Base-by-base conservation (phyloP, 768 basidiomycete species). In the Boletus rubroflammeus region DNA sequence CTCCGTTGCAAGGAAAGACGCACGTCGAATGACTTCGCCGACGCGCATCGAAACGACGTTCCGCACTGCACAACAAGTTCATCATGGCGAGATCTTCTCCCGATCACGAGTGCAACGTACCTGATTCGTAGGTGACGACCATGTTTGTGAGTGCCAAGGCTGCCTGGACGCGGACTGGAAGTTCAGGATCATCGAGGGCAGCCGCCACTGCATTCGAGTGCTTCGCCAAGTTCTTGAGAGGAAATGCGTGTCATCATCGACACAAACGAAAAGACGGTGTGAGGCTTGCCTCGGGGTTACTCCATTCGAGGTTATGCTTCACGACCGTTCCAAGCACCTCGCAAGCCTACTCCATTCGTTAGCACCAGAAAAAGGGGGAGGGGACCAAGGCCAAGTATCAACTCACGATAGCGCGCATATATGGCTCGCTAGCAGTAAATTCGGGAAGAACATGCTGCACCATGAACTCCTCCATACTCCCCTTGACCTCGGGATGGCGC, bases 1-100 rank as follows among this genome's bases (percentile, higher is more conserved):
- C 28, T 48, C 13, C 21, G 35, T n/a, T 2, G 25, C 3, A 8
- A 28, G 15, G 21, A 17, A 25, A 6, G 47, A 56, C 73, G 39
- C 59, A 87, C 90, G 87, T 76, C 93, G 89, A 54, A 95, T 83
- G 67, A 95, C 89, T 68, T 93, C 90, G 46, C 85, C 90, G 38
- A 93, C 86, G 63, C 86, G 84, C 11, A 88, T 84, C 2, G 83
- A 78, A 46, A 95, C 83, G 11, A 83, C 83, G 3, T 67, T 75
- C 61, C 81, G 82, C 47, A 95, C 92, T 86, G 60, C 32, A 59
- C 15, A 29, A 38, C n/a, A 29, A 28, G 43, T 31, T 21, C 11
- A 47, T 45, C 43, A 50, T 11, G 0, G 6, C 19, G 8, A 23
- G 0, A 31, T 21, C 21, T 13, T n/a, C 23, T 10, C 23, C 25